These are phyloP conservation scores for Dioscorea dumetorum DNA, from an alignment of 106 monocot species.

Conservation along the genomic window DNA sequence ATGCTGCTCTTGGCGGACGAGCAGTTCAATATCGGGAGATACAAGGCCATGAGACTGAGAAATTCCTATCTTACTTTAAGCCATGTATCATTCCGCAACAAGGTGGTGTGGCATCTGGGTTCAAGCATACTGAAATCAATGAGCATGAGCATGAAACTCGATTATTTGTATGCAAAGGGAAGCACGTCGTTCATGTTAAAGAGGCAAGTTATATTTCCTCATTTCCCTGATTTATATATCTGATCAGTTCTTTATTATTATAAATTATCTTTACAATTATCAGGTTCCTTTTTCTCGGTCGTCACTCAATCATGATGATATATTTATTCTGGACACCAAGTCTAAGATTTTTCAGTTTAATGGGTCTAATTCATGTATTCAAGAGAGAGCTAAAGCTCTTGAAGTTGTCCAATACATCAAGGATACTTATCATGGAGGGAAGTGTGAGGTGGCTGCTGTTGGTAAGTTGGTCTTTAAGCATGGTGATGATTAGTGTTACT, in stretches of 20 bases:
- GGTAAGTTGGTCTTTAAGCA: conserved; percentile 23
- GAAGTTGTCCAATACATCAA: conserved; percentile 59
- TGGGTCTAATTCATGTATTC: conserved; percentile 54
- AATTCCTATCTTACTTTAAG: conserved; percentile 55
- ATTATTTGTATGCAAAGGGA: conserved; percentile 52
- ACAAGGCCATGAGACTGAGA: conserved; percentile 48
- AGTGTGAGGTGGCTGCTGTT: conserved; percentile 44
- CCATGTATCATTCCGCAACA: conserved; percentile 52
- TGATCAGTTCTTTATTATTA: neutral
- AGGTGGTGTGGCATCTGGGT: conserved; percentile 39
- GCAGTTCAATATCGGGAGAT: conserved; percentile 48
- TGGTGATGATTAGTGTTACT: neutral
- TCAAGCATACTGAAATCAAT: conserved; percentile 41
- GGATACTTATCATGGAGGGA: conserved; percentile 59
- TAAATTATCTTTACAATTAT: neutral
- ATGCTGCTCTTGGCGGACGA: conserved; percentile 48
- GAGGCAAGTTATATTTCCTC: conserved; percentile 26
- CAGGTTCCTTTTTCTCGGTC: conserved; percentile 52
- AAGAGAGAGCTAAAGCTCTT: conserved; percentile 59
- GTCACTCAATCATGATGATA: conserved; percentile 52
- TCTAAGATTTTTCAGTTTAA: conserved; percentile 60
- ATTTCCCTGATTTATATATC: no score
- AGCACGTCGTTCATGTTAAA: conserved; percentile 47
- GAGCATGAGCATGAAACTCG: conserved; percentile 28
- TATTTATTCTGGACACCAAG: conserved; percentile 58